Conservation (phyloP, 2,329 filamentous ascomycete species). For the Monilinia fructigena region DNA sequence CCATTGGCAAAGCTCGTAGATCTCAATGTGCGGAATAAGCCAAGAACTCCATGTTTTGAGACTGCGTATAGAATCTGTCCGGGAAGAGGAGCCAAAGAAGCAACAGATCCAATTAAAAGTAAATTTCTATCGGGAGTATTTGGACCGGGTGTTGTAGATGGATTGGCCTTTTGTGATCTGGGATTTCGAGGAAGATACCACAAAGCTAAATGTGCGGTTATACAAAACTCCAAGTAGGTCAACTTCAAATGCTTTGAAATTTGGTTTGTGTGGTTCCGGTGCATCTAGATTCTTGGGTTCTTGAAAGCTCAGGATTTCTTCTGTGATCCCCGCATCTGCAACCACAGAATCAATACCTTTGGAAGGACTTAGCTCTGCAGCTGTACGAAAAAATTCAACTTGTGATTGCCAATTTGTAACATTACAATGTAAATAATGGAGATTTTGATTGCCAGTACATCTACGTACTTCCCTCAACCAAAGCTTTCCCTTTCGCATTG, state of each 20-base stretch:
- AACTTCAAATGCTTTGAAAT: slow-evolving; percentile 56
- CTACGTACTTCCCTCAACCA: slow-evolving; percentile 54
- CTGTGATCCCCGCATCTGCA: slow-evolving; percentile 63
- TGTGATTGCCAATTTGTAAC: slow-evolving; percentile 65
- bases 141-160: slow-evolving; percentile 38
- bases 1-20: slow-evolving; percentile 49
- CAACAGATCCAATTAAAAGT: slow-evolving; percentile 62
- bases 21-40: slow-evolving; percentile 60
- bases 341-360: slow-evolving; percentile 62
- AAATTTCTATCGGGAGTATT: slow-evolving; percentile 56
- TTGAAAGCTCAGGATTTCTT: slow-evolving; percentile 47
- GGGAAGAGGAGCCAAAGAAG: slow-evolving; percentile 50
- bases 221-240: slow-evolving; percentile 65
- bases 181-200: slow-evolving; percentile 56
- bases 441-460: slow-evolving; percentile 44
- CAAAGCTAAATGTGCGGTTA: slow-evolving; percentile 62
- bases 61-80: slow-evolving; percentile 55
- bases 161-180: slow-evolving; percentile 41
- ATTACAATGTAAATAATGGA: slow-evolving; percentile 61
- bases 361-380: slow-evolving; percentile 52
- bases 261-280: slow-evolving; percentile 50
- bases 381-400: slow-evolving; percentile 60
- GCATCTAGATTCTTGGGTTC: slow-evolving; percentile 42
- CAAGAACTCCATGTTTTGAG: slow-evolving; percentile 65
- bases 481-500: slow-evolving; percentile 50